phyloP scores from a whole-genome alignment of 345 rosid genomes.

The Eucalyptus cloeziana region DNA sequence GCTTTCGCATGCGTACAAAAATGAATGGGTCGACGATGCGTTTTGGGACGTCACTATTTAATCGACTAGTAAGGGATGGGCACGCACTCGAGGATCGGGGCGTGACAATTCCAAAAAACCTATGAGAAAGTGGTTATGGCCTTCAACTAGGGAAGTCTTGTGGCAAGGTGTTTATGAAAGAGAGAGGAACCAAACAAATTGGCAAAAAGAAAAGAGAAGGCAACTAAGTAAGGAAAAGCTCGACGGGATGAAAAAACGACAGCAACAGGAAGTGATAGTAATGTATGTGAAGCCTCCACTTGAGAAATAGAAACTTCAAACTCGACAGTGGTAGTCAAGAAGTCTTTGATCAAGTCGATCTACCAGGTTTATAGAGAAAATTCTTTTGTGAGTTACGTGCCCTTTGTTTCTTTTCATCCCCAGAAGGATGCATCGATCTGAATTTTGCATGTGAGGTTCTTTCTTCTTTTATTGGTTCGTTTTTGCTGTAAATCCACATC shows the following conservation, averaged over 20 bases:
- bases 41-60: no score
- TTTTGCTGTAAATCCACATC: not conserved
- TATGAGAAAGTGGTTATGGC: conserved; percentile 77
- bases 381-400: not conserved
- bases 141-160: conserved; percentile 73
- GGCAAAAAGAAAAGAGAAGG: conserved; percentile 61
- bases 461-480: no score
- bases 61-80: no score
- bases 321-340: not conserved
- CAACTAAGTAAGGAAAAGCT: conserved; percentile 56
- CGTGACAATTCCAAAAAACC: conserved; percentile 44
- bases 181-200: conserved; percentile 43
- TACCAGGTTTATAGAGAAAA: not conserved
- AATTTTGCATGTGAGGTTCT: no score
- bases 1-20: no score
- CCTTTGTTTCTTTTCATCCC: not conserved
- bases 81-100: no score
- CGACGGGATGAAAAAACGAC: conserved; percentile 41
- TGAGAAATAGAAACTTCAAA: conserved; percentile 24
- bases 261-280: conserved; percentile 57
- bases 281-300: conserved; percentile 71
- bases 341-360: not conserved
- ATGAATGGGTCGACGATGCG: no score
- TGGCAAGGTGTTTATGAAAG: conserved; percentile 73
- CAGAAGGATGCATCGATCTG: not conserved